phyloP scores from a whole-genome alignment of 2,329 filamentous ascomycete genomes.

The Aspergillus sp. region DNA sequence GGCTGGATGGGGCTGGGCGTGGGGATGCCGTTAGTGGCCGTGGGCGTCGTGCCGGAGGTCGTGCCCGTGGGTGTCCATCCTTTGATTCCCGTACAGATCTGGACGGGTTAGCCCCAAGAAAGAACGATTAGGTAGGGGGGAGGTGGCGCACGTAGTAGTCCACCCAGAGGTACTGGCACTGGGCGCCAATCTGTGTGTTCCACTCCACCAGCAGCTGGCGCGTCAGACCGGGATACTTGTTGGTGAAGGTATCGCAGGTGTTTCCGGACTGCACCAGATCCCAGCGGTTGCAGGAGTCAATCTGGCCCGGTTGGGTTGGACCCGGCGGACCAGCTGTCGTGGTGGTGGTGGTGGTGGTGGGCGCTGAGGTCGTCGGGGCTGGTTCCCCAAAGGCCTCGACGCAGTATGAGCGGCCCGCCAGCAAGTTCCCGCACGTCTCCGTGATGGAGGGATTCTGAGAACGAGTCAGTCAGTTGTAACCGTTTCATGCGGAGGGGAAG shows the following conservation, averaged over 20 bases:
- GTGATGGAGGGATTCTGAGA: background rate
- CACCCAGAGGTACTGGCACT: background rate
- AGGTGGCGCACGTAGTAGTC: background rate
- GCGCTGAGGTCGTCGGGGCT: too few relatives aligned
- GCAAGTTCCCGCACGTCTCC: background rate
- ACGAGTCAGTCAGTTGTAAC: too few relatives aligned
- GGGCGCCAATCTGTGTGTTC: background rate
- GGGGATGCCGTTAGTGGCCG: background rate
- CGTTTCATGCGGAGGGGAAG: too few relatives aligned
- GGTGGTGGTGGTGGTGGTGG: background rate
- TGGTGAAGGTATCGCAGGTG: background rate
- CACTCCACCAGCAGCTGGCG: background rate
- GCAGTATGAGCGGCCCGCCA: background rate
- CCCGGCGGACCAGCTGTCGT: background rate
- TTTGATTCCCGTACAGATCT: too few relatives aligned
- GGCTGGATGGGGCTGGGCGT: background rate
- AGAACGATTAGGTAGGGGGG: too few relatives aligned
- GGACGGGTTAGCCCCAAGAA: too few relatives aligned
- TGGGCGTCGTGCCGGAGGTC: background rate
- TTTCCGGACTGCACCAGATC: background rate
- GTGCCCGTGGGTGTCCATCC: too few relatives aligned
- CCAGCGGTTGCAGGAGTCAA: background rate
- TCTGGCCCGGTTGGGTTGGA: background rate
- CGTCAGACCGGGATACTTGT: background rate
- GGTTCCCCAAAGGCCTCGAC: too few relatives aligned